Conservation (phyloP, 1,139 yeast species). For the Hyphopichia burtonii region DNA sequence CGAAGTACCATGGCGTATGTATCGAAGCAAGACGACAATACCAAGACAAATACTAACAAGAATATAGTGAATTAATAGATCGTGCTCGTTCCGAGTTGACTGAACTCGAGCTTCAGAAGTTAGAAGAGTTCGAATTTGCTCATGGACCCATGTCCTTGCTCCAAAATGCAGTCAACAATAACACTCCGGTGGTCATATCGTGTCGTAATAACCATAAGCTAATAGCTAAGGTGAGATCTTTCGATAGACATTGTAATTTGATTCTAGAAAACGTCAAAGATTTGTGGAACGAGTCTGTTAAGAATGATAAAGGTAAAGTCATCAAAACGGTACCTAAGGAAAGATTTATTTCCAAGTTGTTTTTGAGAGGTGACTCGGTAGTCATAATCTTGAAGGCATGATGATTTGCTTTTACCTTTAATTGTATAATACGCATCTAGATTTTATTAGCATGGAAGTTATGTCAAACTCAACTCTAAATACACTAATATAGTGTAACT, state of each 20-base stretch:
- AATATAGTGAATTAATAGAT: slow-evolving; percentile 57
- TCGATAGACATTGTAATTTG: slow-evolving; percentile 94
- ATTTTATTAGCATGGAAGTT: neutral
- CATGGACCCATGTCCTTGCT: slow-evolving; percentile 91
- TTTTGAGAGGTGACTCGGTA: slow-evolving; percentile 93
- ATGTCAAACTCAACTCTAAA: neutral
- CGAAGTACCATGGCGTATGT: slow-evolving; percentile 2
- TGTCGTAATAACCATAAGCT: slow-evolving; percentile 91
- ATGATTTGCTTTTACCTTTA: neutral
- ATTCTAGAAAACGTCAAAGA: slow-evolving; percentile 91
- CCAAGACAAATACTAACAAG: slow-evolving; percentile 13
- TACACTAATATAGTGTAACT: neutral
- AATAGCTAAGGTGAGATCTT: slow-evolving; percentile 87
- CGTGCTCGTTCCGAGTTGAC: slow-evolving; percentile 79
- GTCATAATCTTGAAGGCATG: slow-evolving; percentile 69
- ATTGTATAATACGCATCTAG: neutral
- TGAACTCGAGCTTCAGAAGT: slow-evolving; percentile 71
- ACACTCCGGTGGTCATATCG: slow-evolving; percentile 79
- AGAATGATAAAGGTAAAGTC: slow-evolving; percentile 66
- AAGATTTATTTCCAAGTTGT: slow-evolving; percentile 84
- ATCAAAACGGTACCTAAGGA: slow-evolving; percentile 74
- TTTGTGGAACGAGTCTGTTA: slow-evolving; percentile 76
- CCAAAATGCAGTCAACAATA: slow-evolving; percentile 73
- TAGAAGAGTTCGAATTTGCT: slow-evolving; percentile 87
- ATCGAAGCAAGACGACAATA: too few relatives aligned